Evolutionary conservation across 345 rosid genomes (phyloP).

Genomic region (Ceriops zippeliana): DNA sequence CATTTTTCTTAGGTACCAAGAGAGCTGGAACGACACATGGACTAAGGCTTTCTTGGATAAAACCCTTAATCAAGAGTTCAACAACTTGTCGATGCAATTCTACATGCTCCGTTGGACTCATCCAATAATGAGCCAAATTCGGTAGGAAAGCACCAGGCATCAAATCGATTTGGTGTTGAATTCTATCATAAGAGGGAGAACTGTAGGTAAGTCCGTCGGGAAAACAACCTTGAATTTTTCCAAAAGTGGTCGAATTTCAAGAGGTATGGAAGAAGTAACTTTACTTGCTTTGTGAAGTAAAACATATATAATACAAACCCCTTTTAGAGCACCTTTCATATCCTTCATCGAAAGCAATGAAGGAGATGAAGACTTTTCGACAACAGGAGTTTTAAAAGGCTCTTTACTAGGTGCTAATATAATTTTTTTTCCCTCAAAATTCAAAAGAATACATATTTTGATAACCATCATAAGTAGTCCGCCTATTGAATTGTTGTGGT

Average conservation of each 20-base stretch:
- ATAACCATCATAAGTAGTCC: not conserved
- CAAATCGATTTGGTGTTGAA: not conserved
- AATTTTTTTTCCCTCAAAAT: not conserved
- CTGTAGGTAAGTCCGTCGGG: not conserved
- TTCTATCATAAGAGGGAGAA: not conserved
- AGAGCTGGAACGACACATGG: not conserved
- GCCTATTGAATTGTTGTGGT: not conserved
- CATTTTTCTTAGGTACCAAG: slow-evolving; percentile 1
- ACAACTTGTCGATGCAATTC: not conserved
- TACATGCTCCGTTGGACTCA: not conserved
- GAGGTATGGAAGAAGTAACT: not conserved
- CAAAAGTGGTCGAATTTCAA: not conserved
- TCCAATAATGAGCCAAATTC: not conserved
- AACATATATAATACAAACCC: not conserved
- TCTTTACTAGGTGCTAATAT: not conserved
- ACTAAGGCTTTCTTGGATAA: not conserved
- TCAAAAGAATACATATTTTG: not conserved
- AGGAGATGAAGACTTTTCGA: not conserved
- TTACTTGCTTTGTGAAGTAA: not conserved
- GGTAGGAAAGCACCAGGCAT: not conserved
- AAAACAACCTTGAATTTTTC: not conserved
- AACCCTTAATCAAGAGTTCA: not conserved
- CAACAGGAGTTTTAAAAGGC: not conserved
- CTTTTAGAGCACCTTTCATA: not conserved
- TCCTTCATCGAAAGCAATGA: not conserved